Base-by-base conservation (phyloP, 2,329 filamentous ascomycete species). In the Daldinia sp. region DNA sequence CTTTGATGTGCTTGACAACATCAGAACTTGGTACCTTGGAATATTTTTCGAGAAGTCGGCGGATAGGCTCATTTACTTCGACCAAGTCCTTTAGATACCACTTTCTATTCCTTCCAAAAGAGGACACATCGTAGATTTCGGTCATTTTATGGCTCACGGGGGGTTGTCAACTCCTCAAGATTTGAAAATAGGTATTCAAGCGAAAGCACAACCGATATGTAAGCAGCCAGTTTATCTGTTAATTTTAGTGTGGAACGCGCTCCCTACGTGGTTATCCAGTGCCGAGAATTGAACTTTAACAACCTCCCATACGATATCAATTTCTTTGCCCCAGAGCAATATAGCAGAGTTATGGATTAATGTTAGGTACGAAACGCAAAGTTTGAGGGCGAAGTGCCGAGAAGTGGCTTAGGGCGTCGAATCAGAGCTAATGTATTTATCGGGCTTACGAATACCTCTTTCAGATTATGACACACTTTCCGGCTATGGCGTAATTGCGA, bases 1-100 rank as follows among this genome's bases (percentile, higher is more conserved):
- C 50, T 39, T 70, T 73, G 10, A 75, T 63, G 64, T 73, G 72
- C 2, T 59, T 23, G 4, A 72, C 60, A 10, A 74, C 68, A 6
- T 72, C 69, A 7, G 60, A 64, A 10, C 54, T 42, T 4, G 69
- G 68, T 7, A 72, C 42, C n/a, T 65, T 64, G 7, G 70, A 74
- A 57, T 74, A 75, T 13, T 62, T 46, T 50, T 74, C 67, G 23
- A 74, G 68, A 1, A 74, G 51, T 26, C 70, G 60, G 50, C 68
- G 70, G 4, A 74, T 68, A 2, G 67, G 68, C 10, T 66, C 53
- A 28, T 73, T 72, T 41, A 72, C 65, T 57, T 74, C 69, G 4
- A 50, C 65, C n/a, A 74, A 30, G 15, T 70, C 68, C 0, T 71
- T 59, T 23, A 59, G 44, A 51, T 70, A 73, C 73, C 71, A 75